Percentiles rank a stretch among this genome's conserved stretches.
phyloP scores from a whole-genome alignment of 2,329 filamentous ascomycete genomes.

The Zalaria sp. region DNA sequence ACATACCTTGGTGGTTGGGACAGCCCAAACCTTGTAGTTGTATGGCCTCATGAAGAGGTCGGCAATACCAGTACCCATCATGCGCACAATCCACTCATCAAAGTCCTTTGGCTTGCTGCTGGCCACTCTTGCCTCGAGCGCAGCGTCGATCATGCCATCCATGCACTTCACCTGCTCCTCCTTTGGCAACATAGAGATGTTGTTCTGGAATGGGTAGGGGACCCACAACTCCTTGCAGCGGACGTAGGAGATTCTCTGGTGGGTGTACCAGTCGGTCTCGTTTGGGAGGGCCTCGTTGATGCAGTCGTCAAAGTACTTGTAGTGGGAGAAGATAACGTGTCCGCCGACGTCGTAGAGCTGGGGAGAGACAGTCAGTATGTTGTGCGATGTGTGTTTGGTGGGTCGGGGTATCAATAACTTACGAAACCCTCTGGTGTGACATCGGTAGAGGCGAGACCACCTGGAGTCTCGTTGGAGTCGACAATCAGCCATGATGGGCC shows the following conservation, averaged over 20 bases:
- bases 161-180: conserved; percentile 92
- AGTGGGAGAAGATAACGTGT: conserved; percentile 98
- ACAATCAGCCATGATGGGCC: conserved; percentile 92
- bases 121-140: conserved; percentile 70
- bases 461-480: conserved; percentile 80
- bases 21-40: conserved; percentile 99
- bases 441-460: conserved; percentile 92
- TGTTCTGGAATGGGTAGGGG: conserved; percentile 99
- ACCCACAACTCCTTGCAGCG: conserved; percentile 96
- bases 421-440: conserved; percentile 93
- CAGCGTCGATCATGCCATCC: conserved; percentile 90
- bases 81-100: conserved; percentile 94
- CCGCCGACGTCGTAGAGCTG: conserved; percentile 97
- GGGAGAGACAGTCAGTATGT: conserved; percentile 3
- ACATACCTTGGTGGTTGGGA: conserved; percentile 88
- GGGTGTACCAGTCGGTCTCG: conserved; percentile 88
- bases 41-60: conserved; percentile 98
- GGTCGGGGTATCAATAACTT: conserved; percentile 33
- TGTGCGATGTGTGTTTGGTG: neutral
- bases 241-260: conserved; percentile 98
- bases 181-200: conserved; percentile 95
- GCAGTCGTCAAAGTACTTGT: conserved; percentile 99
- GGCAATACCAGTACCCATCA: conserved; percentile 77
- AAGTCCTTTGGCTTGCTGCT: conserved; percentile 92
- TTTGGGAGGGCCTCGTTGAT: conserved; percentile 92